A percentile compares a stretch with the other conserved stretches of the same genome.
These are phyloP conservation scores for Ophiostoma quercus DNA, from an alignment of 2,329 filamentous ascomycete genomes.

Conservation along the genomic window DNA sequence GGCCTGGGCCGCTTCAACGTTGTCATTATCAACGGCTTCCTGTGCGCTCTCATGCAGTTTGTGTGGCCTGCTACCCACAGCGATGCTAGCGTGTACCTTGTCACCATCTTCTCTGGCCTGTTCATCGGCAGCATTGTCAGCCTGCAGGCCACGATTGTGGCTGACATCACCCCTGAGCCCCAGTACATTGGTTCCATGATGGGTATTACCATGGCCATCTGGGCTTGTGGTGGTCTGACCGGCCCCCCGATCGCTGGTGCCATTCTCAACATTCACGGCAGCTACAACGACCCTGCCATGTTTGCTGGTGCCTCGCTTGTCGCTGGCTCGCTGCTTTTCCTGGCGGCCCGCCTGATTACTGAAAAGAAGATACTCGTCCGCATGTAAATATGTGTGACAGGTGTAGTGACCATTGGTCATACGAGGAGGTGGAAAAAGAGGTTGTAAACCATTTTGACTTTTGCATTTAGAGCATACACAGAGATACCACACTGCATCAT, in stretches of 20 bases:
- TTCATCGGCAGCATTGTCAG: conserved; percentile 60
- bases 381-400: background rate
- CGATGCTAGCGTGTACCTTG: conserved; percentile 57
- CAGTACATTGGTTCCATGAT: conserved; percentile 61
- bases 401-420: too few species aligned
- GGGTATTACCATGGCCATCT: conserved; percentile 58
- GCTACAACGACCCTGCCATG: conserved; percentile 20
- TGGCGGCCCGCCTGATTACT: background rate
- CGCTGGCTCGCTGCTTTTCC: background rate
- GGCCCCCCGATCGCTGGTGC: conserved; percentile 64
- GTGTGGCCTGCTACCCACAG: conserved; percentile 48
- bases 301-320: conserved; percentile 22
- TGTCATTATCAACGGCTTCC: conserved; percentile 47
- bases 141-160: conserved; percentile 58
- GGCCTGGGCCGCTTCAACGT: conserved; percentile 44
- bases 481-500: conserved; percentile 3
- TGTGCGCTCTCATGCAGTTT: conserved; percentile 44
- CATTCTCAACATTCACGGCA: conserved; percentile 34
- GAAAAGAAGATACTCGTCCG: conserved; percentile 1
- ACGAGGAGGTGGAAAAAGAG: background rate
- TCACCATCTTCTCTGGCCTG: conserved; percentile 65
- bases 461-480: background rate
- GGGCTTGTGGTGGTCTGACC: conserved; percentile 59
- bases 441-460: background rate
- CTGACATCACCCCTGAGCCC: conserved; percentile 64